Evolutionary conservation across 1,139 yeast species (phyloP).

Genomic region (Kodamaea plutei): DNA sequence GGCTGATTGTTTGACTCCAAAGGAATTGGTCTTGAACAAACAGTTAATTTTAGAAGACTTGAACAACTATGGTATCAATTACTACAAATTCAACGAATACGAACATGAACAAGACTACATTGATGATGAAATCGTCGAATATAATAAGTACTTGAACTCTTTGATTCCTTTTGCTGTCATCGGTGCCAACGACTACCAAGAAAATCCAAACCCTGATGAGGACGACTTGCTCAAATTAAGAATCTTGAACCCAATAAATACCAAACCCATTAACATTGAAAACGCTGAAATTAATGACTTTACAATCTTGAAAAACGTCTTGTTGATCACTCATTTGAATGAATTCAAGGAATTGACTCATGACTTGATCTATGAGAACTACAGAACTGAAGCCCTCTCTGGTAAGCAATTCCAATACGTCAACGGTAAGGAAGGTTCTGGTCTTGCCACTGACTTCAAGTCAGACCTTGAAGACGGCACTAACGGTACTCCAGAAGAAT

Average conservation of each 20-base stretch:
- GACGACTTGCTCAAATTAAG: constrained; percentile 38
- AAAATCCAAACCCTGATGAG: constrained; percentile 26
- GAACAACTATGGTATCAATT: constrained; percentile 36
- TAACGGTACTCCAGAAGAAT: constrained; percentile 35
- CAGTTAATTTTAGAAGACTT: constrained; percentile 41
- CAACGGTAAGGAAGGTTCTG: constrained; percentile 14
- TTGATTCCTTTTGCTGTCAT: constrained; percentile 41
- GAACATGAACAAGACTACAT: constrained; percentile 46
- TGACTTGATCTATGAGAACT: constrained; percentile 61
- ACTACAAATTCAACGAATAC: constrained; percentile 46
- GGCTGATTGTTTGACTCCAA: constrained; percentile 38
- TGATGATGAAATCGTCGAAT: constrained; percentile 48
- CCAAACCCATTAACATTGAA: constrained; percentile 46
- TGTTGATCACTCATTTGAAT: constrained; percentile 73
- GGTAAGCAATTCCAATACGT: constrained; percentile 45
- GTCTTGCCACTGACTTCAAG: constrained; percentile 6
- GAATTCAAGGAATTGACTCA: constrained; percentile 72
- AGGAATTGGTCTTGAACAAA: constrained; percentile 35
- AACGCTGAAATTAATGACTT: constrained; percentile 61
- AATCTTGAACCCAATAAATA: constrained; percentile 31
- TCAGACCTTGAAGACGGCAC: constrained; percentile 11
- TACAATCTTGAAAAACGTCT: constrained; percentile 58
- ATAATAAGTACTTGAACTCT: constrained; percentile 42
- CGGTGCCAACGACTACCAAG: constrained; percentile 43
- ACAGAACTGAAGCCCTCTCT: constrained; percentile 63